Percentiles rank a stretch among this genome's conserved stretches.
Conservation (phyloP, 768 basidiomycete genomes). For the Xerocomellus dryophilus region DNA sequence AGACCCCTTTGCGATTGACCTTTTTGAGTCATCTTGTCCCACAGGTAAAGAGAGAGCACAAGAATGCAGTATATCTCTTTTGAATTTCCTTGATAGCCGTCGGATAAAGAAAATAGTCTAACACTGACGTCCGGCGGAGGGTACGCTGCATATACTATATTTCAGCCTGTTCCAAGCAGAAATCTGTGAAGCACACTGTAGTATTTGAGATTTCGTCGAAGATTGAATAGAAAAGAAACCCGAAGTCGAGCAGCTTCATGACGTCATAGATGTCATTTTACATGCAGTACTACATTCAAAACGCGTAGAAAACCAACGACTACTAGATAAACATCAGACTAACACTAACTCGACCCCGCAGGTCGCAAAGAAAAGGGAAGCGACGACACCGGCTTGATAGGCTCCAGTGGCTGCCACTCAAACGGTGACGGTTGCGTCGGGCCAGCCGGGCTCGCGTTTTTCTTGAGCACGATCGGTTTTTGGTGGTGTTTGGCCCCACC, state of each 20-base stretch:
- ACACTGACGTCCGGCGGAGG: not conserved
- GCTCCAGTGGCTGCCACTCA: slow-evolving; percentile 26
- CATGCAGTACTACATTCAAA: not conserved
- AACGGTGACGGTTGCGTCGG: slow-evolving; percentile 11
- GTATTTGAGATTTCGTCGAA: not conserved
- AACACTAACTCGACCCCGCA: slow-evolving; percentile 11
- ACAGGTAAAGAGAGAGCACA: too few species aligned
- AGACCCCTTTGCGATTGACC: not conserved
- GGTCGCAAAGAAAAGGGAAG: slow-evolving; percentile 28
- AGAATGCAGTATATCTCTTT: not conserved
- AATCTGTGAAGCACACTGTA: not conserved
- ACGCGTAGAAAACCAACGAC: not conserved
- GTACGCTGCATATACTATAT: not conserved
- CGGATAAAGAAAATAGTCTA: not conserved
- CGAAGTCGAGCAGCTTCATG: not conserved
- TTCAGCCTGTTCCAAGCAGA: not conserved
- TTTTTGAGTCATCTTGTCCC: not conserved
- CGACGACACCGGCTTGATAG: slow-evolving; percentile 19
- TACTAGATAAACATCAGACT: not conserved
- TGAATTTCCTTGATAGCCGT: not conserved
- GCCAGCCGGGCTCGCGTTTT: slow-evolving; percentile 8
- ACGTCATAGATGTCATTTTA: too few species aligned
- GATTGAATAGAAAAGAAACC: not conserved
- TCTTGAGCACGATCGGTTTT: slow-evolving; percentile 35
- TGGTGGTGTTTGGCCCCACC: slow-evolving; percentile 32